Base-by-base conservation (phyloP, 768 basidiomycete genomes). In the Tricholoma furcatifolium region DNA sequence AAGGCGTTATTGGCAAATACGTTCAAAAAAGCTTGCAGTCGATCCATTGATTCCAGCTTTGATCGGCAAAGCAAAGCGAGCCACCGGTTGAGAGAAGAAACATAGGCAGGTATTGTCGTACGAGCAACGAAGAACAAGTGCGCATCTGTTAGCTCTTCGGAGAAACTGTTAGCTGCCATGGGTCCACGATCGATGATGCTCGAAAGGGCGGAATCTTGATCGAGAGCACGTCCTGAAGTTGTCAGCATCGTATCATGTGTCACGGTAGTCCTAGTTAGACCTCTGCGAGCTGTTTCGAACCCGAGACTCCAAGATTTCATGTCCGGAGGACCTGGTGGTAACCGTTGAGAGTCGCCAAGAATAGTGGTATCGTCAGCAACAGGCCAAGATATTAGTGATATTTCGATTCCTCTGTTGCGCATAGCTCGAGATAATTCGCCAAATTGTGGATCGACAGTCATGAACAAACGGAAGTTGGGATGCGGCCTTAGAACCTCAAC, bases 351-450 rank as follows among this genome's bases (percentile, higher is more conserved):
- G 50, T 83, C 77, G 14, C 70, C 67, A 14, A 85, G 52, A 21
- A 79, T 74, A 27, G 47, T 50, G 8, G 30, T n/a, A 57, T 88
- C 87, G 53, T 84, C 80, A 10, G 70, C 58, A 12, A 65, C 62
- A 43, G 70, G 66, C 17, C 53, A 47, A 5, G 64, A 46, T 9
- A 76, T 49, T 49, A 93, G 61, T 24, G 80, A 78, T 43, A 98
- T 79, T 68, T 99, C 97, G 32, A 97, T 75, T 15, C 96, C 96
- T 51, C 97, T 84, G 70, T 99, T 99, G 21, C 97, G 88, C 97
- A 99, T 99, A 2, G 97, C 97, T 34, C 97, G 80, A 1, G 97
- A 98, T 10, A 98, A 74, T 69, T 99, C 97, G 41, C 97, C 97
- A 56, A 87, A 80, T 56, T 87, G 85, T 24, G 93, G 90, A 64